These are phyloP conservation scores for Apiotrichum laibachii DNA, from an alignment of 1,284 basidiomycete genomes.

Conservation along the genomic window DNA sequence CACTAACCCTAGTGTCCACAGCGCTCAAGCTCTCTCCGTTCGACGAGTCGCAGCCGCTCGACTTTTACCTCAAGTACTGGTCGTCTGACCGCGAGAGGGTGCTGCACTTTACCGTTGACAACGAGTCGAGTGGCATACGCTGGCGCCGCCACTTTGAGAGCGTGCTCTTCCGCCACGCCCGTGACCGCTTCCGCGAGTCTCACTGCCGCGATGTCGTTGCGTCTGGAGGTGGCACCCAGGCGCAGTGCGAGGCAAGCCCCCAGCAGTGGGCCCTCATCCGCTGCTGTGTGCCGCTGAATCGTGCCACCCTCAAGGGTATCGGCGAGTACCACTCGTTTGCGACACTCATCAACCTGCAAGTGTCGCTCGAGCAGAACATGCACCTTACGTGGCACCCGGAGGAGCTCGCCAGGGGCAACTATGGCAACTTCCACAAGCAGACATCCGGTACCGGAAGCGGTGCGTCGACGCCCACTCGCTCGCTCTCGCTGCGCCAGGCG, in stretches of 20 bases:
- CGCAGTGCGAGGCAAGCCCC: conserved; percentile 27
- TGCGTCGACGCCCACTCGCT: not conserved
- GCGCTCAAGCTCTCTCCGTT: conserved; percentile 54
- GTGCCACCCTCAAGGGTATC: conserved; percentile 48
- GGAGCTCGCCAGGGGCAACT: conserved; percentile 21
- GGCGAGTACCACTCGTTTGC: conserved; percentile 50
- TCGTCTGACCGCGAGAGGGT: conserved; percentile 36
- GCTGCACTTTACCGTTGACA: conserved; percentile 59
- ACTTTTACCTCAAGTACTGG: conserved; percentile 53
- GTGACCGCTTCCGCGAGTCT: conserved; percentile 24
- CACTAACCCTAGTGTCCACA: conserved; percentile 22
- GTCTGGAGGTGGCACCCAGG: not conserved
- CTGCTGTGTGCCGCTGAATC: conserved; percentile 59
- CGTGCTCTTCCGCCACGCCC: conserved; percentile 44
- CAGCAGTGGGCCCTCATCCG: conserved; percentile 56
- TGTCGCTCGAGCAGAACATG: conserved; percentile 21
- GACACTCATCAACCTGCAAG: conserved; percentile 41
- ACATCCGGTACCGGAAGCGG: not conserved
- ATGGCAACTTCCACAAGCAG: not conserved
- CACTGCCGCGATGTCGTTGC: conserved; percentile 9
- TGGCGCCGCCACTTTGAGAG: conserved; percentile 62
- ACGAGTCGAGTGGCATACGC: conserved; percentile 57
- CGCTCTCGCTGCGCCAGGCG: conserved; percentile 4
- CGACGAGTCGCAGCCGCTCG: conserved; percentile 55
- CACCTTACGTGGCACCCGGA: conserved; percentile 20